Conservation (phyloP, 768 basidiomycete genomes). For the Melanogaster broomeanus region DNA sequence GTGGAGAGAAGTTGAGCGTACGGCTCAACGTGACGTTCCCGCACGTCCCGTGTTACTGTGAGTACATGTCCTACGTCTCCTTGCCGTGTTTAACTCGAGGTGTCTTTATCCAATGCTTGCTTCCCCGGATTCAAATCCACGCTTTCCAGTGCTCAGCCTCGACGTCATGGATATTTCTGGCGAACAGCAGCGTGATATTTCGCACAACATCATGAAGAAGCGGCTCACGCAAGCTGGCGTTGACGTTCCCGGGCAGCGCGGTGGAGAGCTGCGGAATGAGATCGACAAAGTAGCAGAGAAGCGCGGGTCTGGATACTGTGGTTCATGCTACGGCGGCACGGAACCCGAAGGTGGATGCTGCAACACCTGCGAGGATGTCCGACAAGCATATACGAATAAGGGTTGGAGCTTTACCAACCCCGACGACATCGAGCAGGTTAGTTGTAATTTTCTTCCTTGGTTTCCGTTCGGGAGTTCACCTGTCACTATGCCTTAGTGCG, state of each 20-base stretch:
- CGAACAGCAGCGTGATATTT: conserved; percentile 87
- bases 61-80: conserved; percentile 34
- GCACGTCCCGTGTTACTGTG: conserved; percentile 95
- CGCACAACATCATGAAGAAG: conserved; percentile 87
- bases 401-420: conserved; percentile 97
- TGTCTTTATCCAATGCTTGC: not conserved
- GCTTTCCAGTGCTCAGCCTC: conserved; percentile 79
- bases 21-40: conserved; percentile 94
- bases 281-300: conserved; percentile 74
- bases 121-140: not conserved
- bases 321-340: conserved; percentile 92
- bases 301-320: conserved; percentile 74
- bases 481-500: conserved; percentile 58
- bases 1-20: conserved; percentile 93
- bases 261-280: conserved; percentile 79
- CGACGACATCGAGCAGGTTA: conserved; percentile 88
- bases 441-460: conserved; percentile 18
- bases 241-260: conserved; percentile 55
- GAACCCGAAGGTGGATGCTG: conserved; percentile 84
- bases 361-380: conserved; percentile 94
- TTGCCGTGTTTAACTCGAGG: not conserved
- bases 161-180: conserved; percentile 99
- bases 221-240: conserved; percentile 65
- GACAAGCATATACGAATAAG: conserved; percentile 83
- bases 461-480: not conserved